A percentile compares a stretch with the other conserved stretches of the same genome.
These are phyloP conservation scores for Haplographium delicatum DNA, from an alignment of 495 filamentous ascomycete species.

Conservation along the genomic window DNA sequence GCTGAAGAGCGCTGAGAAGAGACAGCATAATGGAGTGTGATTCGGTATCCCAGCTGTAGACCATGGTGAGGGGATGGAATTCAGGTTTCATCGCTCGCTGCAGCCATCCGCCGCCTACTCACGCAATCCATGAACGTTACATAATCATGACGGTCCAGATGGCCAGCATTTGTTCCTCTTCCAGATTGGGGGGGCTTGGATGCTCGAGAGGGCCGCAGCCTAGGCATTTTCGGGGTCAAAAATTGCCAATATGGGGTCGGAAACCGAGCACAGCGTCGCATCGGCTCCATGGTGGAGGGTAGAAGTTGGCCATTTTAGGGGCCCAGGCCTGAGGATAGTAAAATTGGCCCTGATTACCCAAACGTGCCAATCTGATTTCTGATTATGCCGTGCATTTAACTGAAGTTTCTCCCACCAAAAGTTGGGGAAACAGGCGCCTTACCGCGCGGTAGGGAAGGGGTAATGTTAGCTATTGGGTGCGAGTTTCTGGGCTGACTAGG, in stretches of 20 bases:
- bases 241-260: neutral
- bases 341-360: no score
- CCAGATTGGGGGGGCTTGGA: neutral
- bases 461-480: neutral
- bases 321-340: no score
- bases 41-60: neutral
- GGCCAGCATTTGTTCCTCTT: neutral
- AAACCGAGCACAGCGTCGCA: constrained; percentile 2
- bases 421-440: constrained; percentile 20
- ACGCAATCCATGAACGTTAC: neutral
- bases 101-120: constrained; percentile 17
- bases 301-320: no score
- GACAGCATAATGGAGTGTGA: neutral
- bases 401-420: constrained; percentile 9
- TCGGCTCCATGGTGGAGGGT: no score
- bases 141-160: constrained; percentile 6
- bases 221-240: constrained; percentile 1
- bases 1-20: neutral
- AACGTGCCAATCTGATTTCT: constrained; percentile 17
- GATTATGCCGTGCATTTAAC: constrained; percentile 16
- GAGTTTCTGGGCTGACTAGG: neutral
- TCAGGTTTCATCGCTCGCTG: constrained; percentile 7
- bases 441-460: constrained; percentile 14
- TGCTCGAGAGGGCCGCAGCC: neutral
- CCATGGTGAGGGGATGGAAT: neutral